Base-by-base conservation (phyloP, 1,139 yeast species). In the Spencermartinsiella ligniputridi region DNA sequence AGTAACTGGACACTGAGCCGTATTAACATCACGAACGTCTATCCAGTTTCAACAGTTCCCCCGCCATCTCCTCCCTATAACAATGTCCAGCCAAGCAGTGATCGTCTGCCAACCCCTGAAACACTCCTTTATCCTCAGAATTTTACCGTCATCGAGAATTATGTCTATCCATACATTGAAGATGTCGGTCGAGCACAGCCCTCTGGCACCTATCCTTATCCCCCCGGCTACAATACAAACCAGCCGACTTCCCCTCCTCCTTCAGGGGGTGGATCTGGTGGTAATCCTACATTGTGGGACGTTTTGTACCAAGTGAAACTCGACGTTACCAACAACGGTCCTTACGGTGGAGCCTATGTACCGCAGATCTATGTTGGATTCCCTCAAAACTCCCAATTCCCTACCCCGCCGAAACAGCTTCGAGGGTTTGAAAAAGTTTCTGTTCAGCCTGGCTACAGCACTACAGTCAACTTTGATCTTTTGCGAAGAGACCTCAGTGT, bases 201-300 rank as follows among this genome's bases (percentile, higher is more conserved):
- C 15, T 35, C 45, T 29, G 61, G 58, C 21, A 74, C 72, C 18
- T 78, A 69, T 55, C 77, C 74, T 37, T 78, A 74, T 56, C 84
- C 84, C 1, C 64, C 64, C 15, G 79, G 79, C 0, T 79, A 76
- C 55, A 60, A 68, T 3, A 74, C 73, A 9, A 70, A 69, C 22
- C 55, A 55, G 54, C 25, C 58, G 51, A 38, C 56, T 45, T 35
- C 56, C 46, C 76, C 79, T 0, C 71, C 75, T 3, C 56, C 72
- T 6, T 68, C 79, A 12, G 84, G 84, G 2, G 84, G 83, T 19
- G 82, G 78, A 0, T 61, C 76, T 27, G 85, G 84, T 1, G 77
- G 76, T 1, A 67, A 70, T 52, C 71, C 70, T 13, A 70, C 69
- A 2, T 60, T 71, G 35, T 72, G 73, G 71, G 69, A 69, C 30